Evolutionary conservation across 768 basidiomycete species (phyloP).

Genomic region (Trametes cinnabarina): DNA sequence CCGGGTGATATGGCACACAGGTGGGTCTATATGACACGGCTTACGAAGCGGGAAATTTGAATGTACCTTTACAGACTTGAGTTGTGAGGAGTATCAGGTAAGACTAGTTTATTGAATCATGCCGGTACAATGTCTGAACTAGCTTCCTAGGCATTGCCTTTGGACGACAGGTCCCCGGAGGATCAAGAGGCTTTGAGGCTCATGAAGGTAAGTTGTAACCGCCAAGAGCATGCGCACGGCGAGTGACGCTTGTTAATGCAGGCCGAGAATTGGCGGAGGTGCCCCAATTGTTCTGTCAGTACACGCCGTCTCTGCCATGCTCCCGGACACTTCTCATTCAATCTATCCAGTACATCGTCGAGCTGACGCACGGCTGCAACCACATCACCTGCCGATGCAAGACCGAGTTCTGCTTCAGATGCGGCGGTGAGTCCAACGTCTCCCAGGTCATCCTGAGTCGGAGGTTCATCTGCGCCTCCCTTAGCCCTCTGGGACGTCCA

Average conservation of each 20-base stretch:
- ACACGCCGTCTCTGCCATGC: neutral
- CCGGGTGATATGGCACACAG: constrained; percentile 35
- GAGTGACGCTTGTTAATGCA: no score
- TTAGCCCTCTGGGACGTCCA: constrained; percentile 27
- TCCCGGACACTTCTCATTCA: neutral
- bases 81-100: constrained; percentile 35
- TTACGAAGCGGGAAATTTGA: neutral
- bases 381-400: constrained; percentile 39
- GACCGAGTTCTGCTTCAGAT: constrained; percentile 40
- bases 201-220: constrained; percentile 28
- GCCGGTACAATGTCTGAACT: neutral
- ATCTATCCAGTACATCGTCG: constrained; percentile 22
- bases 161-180: constrained; percentile 39
- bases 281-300: constrained; percentile 33
- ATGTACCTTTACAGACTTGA: constrained; percentile 20
- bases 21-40: constrained; percentile 18
- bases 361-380: constrained; percentile 33
- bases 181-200: constrained; percentile 35
- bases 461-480: no score
- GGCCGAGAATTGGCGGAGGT: constrained; percentile 40
- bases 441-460: no score
- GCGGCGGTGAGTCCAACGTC: constrained; percentile 32
- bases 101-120: no score
- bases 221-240: neutral
- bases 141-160: constrained; percentile 32